Percentiles rank a stretch among this genome's conserved stretches.
phyloP scores from a whole-genome alignment of 805 yeast species.

The Yarrowia sp. region DNA sequence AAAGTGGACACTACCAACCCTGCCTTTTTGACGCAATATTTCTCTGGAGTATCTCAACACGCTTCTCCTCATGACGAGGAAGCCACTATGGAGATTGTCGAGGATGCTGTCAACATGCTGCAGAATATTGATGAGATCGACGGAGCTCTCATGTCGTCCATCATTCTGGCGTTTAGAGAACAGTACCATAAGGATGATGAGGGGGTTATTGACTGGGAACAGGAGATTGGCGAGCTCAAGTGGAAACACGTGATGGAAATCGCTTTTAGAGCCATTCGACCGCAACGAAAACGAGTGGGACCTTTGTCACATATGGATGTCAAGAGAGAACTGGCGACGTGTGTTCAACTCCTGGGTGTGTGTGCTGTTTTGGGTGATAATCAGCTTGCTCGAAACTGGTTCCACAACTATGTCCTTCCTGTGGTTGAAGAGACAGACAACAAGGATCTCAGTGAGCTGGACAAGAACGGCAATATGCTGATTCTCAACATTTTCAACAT shows the following conservation, averaged over 20 bases:
- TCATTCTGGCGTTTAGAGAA: neutral
- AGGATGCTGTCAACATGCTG: neutral
- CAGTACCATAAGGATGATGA: neutral
- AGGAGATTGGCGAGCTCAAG: neutral
- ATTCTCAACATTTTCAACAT: constrained; percentile 9
- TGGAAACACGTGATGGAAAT: constrained; percentile 5
- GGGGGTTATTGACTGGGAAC: neutral
- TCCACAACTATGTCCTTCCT: constrained; percentile 9
- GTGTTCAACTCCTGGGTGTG: neutral
- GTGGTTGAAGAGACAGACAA: neutral
- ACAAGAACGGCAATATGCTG: neutral
- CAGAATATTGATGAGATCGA: neutral
- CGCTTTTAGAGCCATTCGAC: neutral
- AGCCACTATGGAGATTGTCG: neutral
- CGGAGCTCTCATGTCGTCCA: constrained; percentile 1
- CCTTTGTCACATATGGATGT: neutral
- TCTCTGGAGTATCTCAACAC: neutral
- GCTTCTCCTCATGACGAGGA: neutral
- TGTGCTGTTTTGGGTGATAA: neutral
- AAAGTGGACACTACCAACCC: neutral
- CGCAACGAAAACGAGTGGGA: neutral
- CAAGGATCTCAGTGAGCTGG: neutral
- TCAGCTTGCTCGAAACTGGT: constrained; percentile 8
- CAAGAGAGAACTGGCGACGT: neutral
- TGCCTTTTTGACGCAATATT: neutral